These are phyloP conservation scores for Fragaria vesca DNA, from an alignment of 306 rosid species.

Conservation along the genomic window DNA sequence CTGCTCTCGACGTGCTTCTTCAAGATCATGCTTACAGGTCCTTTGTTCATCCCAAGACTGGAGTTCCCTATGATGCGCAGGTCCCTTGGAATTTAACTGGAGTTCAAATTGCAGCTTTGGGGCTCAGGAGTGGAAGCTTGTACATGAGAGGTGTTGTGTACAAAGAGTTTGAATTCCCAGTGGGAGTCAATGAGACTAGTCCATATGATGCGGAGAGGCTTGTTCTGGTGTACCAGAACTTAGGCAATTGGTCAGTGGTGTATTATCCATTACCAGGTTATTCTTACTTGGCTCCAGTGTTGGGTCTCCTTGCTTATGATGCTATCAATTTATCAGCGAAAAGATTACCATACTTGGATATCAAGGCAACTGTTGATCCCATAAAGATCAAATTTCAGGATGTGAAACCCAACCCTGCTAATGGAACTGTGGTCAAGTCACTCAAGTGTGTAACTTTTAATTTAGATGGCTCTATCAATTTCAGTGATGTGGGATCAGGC, in stretches of 20 bases:
- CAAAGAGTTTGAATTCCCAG: constrained; percentile 65
- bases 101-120: constrained; percentile 37
- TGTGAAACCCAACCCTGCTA: constrained; percentile 43
- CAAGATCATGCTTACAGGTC: constrained; percentile 42
- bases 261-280: constrained; percentile 65
- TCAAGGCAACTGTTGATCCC: constrained; percentile 46
- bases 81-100: constrained; percentile 42
- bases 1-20: constrained; percentile 32
- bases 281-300: constrained; percentile 70
- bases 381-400: constrained; percentile 51
- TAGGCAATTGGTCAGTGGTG: constrained; percentile 56
- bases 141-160: constrained; percentile 60
- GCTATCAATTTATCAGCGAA: constrained; percentile 62
- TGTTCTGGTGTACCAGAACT: constrained; percentile 85
- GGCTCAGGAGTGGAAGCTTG: constrained; percentile 76
- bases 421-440: constrained; percentile 37
- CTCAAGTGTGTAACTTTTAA: constrained; percentile 60
- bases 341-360: constrained; percentile 39
- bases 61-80: constrained; percentile 22
- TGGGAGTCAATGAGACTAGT: constrained; percentile 39
- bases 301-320: constrained; percentile 81
- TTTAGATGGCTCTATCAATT: constrained; percentile 47
- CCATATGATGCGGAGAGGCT: constrained; percentile 70
- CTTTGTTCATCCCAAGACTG: constrained; percentile 33
- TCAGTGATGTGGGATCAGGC: constrained; percentile 51